Evolutionary conservation across 2,329 filamentous ascomycete species (phyloP), one percentile per base, ranked within the genome.

Genomic region (Aspergillus sclerotialis): DNA sequence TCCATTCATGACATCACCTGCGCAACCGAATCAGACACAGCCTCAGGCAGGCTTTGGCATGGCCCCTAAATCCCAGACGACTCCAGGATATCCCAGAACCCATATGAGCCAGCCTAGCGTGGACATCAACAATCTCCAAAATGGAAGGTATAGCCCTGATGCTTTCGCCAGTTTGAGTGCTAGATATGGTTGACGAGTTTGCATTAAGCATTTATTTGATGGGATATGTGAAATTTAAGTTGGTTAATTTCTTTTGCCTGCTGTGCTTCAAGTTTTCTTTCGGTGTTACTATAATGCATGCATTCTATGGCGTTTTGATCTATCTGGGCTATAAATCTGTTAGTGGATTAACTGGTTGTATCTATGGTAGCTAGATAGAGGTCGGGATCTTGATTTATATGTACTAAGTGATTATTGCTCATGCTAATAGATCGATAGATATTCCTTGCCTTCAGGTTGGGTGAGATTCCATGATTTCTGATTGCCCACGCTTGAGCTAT

Each of bases 151-250:
- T 43, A 70, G 67, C 43, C 68, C 68, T 5, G 68, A 72, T 52
- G 64, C 68, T 7, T 72, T 71, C 56, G 66, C 67, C 15, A 69
- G 58, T 49, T 44, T 72, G 44, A 71, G 68, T 42, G 62, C 68
- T 28, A 55, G 67, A 37, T 66, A 64, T 47, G 55, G 60, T 37
- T 58, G 46, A 50, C 32, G 18, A 35, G 17, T 33, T 15, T 33
- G n/a, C 21, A 32, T 29, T 32, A 27, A 35, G 15, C 31, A 21
- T 38, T 23, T 23, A 21, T 19, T 19, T 17, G 8, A 10, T 30
- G 8, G 9, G 6, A 28, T 28, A 28, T n/a, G 13, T 14, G 10
- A 12, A 35, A 35, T 39, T 43, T 23, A 41, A n/a, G n/a, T 32
- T 39, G 35, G 31, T 45, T 35, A 29, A 16, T 28, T 39, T 30